Evolutionary conservation across 2,329 filamentous ascomycete species (phyloP).

Genomic region (Aspergillus fumigatus): DNA sequence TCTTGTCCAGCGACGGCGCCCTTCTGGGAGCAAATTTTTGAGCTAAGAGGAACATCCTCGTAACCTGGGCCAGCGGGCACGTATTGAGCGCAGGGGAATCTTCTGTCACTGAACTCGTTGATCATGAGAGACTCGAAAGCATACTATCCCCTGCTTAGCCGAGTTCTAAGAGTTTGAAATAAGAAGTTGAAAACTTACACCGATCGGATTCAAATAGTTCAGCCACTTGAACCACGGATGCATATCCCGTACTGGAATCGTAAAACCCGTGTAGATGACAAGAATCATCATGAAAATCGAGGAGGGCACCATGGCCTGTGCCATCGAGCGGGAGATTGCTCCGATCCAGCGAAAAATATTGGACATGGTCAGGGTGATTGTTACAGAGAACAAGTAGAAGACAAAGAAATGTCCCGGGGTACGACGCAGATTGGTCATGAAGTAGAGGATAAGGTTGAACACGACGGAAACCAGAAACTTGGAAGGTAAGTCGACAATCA

Average conservation of each 20-base stretch:
- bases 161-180: neutral
- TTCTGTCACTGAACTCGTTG: constrained; percentile 69
- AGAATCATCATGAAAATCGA: constrained; percentile 45
- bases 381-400: constrained; percentile 72
- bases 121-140: constrained; percentile 77
- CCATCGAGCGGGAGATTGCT: constrained; percentile 64
- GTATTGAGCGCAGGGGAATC: constrained; percentile 51
- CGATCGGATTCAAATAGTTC: constrained; percentile 73
- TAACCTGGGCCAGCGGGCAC: constrained; percentile 44
- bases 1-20: constrained; percentile 53
- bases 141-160: constrained; percentile 44
- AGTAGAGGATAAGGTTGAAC: constrained; percentile 80
- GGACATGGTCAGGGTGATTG: constrained; percentile 71
- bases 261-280: constrained; percentile 48
- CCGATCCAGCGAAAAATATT: constrained; percentile 80
- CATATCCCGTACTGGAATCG: constrained; percentile 57
- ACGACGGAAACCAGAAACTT: constrained; percentile 66
- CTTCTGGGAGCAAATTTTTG: constrained; percentile 54
- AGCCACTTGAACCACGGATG: constrained; percentile 79
- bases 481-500: constrained; percentile 79
- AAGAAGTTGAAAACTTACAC: constrained; percentile 26
- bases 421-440: constrained; percentile 76
- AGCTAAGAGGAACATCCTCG: constrained; percentile 25
- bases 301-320: constrained; percentile 53
- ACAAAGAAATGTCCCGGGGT: constrained; percentile 77